Evolutionary conservation across 345 rosid species (phyloP), one percentile per base, ranked within the genome.

Genomic region (Chamaenerion angustifolium): DNA sequence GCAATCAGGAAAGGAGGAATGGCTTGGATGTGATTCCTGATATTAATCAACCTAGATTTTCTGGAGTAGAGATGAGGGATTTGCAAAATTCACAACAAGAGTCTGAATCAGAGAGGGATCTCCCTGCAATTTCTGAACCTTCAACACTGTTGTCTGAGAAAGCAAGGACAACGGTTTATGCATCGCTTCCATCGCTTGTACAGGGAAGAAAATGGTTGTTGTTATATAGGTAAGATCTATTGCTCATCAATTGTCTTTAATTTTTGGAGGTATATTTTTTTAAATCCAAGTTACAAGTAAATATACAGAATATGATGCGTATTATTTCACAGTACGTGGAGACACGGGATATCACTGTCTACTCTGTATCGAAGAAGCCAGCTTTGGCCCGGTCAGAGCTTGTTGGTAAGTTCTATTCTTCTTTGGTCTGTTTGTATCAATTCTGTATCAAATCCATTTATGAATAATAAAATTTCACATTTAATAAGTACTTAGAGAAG

Each of bases 121-220:
- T 68, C 58, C 89, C 93, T 0, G 80, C 45, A 15, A 37, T 48
- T 23, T 92, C 98, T 64, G 96, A 92, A 58, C 96, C 93, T 31
- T 83, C 98, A 10, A 55, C 81, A 54, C 93, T 92, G 60, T 85
- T 92, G 43, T 72, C 82, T 0, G 89, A 78, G 48, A 82, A 75
- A 67, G 45, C 79, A 40, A 80, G 87, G 63, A 61, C 61, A 23
- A 49, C 57, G 4, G 79, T 92, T 45, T 80, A 80, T 74, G 66
- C 75, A 51, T 78, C 89, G 12, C 93, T 92, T 63, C 98, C 96
- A 43, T 82, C 87, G 3, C 73, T 92, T 60, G 78, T 87, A 54
- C 94, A 80, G 51, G 98, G 94, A 51, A 82, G 94, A 71, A 87
- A 77, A 67, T 92, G 98, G 98, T 49, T 92, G 54, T 56, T 92